Base-by-base conservation (phyloP, 441 rosid species). In the Melastoma candidum region DNA sequence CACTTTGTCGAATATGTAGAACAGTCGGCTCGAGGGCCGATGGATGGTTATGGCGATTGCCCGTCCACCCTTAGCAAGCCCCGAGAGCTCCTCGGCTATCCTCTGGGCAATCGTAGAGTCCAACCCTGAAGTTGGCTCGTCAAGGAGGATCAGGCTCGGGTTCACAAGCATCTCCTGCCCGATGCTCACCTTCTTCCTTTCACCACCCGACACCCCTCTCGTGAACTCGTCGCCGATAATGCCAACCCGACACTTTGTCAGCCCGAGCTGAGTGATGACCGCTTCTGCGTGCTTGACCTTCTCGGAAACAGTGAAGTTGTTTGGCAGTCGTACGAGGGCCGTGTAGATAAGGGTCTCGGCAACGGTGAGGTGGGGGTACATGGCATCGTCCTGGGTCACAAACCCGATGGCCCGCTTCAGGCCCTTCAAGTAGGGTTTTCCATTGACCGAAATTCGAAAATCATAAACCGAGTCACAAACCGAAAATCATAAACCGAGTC, bases 41-140 rank as follows among this genome's bases (percentile, higher is more conserved):
- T 73, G 77, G 53, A 60, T 67, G 43, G 74, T 69, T 3, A 73
- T 60, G 51, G 60, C 62, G 26, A 72, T 66, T 2, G 65, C 60
- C 56, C 48, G 69, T 9, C 72, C 67, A 2, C 9, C 72, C 65
- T 47, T 17, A 6, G 74, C 63, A 44, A 70, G 50, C 60, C 47
- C 51, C 0, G 46, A 67, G 12, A 71, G 52, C 56, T 57, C 57
- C 52, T 54, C 64, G 25, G 48, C 56, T 2, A 64, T 71, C 7
- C 44, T 43, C 32, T 60, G 36, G 0, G 72, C 69, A 0, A 65
- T 57, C 32, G 63, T 64, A 3, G 70, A 71, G 59, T 76, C 75
- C 12, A 76, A 58, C 43, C 80, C 73, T 0, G 80, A 75, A 3
- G 77, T 72, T 11, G 80, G 77, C 47, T 72, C 77, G 32, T 75